These are phyloP conservation scores for Thermomucor indicae-seudaticae DNA, from an alignment of 371 early-diverging fungal genomes.

Conservation along the genomic window DNA sequence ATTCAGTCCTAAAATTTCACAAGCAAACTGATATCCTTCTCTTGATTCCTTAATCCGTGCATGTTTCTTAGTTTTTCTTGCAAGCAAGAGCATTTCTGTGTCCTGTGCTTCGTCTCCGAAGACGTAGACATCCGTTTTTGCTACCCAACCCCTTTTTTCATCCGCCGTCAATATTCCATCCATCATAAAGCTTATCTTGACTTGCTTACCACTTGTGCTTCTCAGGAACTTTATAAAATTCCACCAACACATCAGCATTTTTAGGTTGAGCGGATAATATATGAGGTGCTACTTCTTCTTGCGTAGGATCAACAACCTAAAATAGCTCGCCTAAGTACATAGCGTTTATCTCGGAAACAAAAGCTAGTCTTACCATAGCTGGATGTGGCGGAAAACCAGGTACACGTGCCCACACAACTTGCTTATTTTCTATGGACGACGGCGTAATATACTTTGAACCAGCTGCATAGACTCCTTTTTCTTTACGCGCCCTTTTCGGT, in stretches of 20 bases:
- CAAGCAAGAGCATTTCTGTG: slow-evolving; percentile 23
- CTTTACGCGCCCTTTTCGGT: neutral
- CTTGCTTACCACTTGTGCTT: slow-evolving; percentile 34
- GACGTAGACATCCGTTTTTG: slow-evolving; percentile 13
- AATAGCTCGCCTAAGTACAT: slow-evolving; percentile 1
- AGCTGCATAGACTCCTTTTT: slow-evolving; percentile 2
- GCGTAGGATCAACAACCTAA: slow-evolving; percentile 22
- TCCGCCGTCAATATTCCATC: neutral
- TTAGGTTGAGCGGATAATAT: slow-evolving; percentile 12
- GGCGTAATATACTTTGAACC: slow-evolving; percentile 1
- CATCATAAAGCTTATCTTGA: neutral
- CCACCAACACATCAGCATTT: slow-evolving; percentile 14
- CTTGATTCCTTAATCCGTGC: slow-evolving; percentile 27
- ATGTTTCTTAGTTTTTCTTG: slow-evolving; percentile 21
- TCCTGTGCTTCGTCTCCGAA: slow-evolving; percentile 32
- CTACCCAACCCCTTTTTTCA: slow-evolving; percentile 37
- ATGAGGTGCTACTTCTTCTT: slow-evolving; percentile 15
- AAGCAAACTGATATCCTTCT: slow-evolving; percentile 27
- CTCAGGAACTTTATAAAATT: slow-evolving; percentile 25
- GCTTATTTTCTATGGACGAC: slow-evolving; percentile 10
- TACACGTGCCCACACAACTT: slow-evolving; percentile 44
- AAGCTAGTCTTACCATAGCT: slow-evolving; percentile 20
- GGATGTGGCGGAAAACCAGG: slow-evolving; percentile 44
- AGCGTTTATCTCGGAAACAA: neutral
- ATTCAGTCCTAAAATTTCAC: slow-evolving; percentile 18